These are phyloP conservation scores for Fraxinus nigra DNA, from an alignment of 305 asterid species.

Conservation along the genomic window DNA sequence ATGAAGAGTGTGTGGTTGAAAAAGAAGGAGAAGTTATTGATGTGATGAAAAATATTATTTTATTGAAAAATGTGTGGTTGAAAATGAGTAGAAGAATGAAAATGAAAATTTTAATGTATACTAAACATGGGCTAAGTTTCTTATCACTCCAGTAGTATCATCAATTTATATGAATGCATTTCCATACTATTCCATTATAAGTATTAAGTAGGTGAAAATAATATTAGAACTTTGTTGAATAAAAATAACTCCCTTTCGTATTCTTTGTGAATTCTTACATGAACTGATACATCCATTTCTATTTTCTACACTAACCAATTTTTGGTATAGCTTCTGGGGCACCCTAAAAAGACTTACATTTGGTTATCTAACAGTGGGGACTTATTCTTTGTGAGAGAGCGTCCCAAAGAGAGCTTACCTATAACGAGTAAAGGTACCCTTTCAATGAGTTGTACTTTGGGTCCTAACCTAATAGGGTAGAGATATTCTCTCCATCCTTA, in stretches of 20 bases:
- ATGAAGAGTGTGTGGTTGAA: too few relatives aligned
- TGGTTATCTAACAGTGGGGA: neutral
- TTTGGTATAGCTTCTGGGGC: neutral
- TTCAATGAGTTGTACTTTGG: neutral
- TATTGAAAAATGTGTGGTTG: too few relatives aligned
- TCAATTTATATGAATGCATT: neutral
- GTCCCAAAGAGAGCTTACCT: neutral
- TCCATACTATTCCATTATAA: neutral
- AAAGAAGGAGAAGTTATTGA: too few relatives aligned
- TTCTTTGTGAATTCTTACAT: neutral
- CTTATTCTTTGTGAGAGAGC: neutral
- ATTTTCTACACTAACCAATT: neutral
- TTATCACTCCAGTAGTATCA: neutral
- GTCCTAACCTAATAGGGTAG: neutral
- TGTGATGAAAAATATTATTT: too few relatives aligned
- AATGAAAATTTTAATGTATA: too few relatives aligned
- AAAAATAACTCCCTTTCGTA: neutral
- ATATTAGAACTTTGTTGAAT: neutral
- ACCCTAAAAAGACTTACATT: neutral
- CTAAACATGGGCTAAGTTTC: neutral
- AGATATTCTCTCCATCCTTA: neutral
- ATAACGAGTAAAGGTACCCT: neutral
- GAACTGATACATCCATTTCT: neutral
- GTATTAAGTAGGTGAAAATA: neutral
- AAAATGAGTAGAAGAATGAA: too few relatives aligned